A percentile compares a stretch with the other conserved stretches of the same genome.
phyloP scores from a whole-genome alignment of 495 filamentous ascomycete species.

The Friedmanniomyces simplex region DNA sequence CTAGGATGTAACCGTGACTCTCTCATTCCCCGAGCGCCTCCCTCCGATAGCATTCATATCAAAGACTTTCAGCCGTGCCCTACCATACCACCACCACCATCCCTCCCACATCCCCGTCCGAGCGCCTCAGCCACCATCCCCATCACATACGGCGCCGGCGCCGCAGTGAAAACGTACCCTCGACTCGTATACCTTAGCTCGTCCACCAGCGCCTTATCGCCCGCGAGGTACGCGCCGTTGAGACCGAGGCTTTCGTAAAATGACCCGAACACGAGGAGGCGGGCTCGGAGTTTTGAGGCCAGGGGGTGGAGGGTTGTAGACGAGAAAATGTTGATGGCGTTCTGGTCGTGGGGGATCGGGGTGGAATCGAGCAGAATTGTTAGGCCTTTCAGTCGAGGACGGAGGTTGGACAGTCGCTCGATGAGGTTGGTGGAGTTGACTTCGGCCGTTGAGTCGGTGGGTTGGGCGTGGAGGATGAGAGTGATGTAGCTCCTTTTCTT shows the following conservation, averaged over 20 bases:
- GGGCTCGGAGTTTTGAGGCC: background rate
- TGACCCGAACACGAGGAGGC: background rate
- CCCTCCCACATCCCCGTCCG: too few species aligned
- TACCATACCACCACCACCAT: too few species aligned
- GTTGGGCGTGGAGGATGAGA: background rate
- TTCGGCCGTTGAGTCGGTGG: background rate
- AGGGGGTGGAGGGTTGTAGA: background rate
- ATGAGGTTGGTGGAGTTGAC: background rate
- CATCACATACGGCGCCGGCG: conserved; percentile 1
- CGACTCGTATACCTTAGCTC: conserved; percentile 1
- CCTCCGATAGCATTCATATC: too few species aligned
- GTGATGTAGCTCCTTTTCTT: background rate
- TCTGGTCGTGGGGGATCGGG: background rate
- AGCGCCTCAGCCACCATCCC: background rate
- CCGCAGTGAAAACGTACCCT: background rate
- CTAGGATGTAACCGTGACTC: too few species aligned
- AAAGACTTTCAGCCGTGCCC: too few species aligned
- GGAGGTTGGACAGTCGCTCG: too few species aligned
- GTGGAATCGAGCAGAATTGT: background rate
- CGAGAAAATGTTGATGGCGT: too few species aligned
- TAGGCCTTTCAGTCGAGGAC: background rate
- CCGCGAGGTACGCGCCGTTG: background rate
- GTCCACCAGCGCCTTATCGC: background rate
- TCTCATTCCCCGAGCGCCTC: too few species aligned
- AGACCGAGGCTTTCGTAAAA: background rate